Conservation (phyloP, 108 stramenopile genomes). For the Craspedostauros australis region DNA sequence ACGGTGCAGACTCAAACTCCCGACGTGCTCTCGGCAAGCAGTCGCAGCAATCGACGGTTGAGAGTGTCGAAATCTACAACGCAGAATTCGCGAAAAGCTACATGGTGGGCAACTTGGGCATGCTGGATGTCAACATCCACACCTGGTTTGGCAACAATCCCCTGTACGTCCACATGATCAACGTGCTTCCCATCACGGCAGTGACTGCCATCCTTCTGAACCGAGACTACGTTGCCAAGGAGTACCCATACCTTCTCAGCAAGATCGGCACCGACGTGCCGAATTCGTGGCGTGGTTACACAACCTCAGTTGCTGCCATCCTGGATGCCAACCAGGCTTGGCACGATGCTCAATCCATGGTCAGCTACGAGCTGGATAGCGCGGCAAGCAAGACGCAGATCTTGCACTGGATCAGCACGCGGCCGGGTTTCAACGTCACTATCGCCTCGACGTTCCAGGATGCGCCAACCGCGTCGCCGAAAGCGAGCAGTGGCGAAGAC, state of each 20-base stretch:
- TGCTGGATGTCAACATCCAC: conserved; percentile 61
- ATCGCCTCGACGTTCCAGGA: not conserved
- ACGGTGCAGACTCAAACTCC: not conserved
- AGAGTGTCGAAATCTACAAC: conserved; percentile 18
- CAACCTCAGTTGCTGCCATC: conserved; percentile 59
- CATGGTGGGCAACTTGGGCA: conserved; percentile 90
- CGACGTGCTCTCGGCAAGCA: not conserved
- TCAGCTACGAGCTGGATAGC: conserved; percentile 64
- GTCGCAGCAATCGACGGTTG: conserved; percentile 16
- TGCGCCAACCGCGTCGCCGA: not conserved
- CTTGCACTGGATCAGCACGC: conserved; percentile 60
- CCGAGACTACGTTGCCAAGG: conserved; percentile 47
- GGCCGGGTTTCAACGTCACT: conserved; percentile 43
- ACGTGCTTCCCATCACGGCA: conserved; percentile 79
- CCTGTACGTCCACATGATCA: conserved; percentile 83
- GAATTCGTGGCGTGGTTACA: conserved; percentile 78
- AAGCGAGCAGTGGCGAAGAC: not conserved
- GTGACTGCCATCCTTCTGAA: conserved; percentile 59
- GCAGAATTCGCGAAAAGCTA: conserved; percentile 52
- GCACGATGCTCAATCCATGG: conserved; percentile 54
- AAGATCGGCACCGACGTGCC: conserved; percentile 30
- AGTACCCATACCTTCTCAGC: conserved; percentile 34
- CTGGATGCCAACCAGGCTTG: conserved; percentile 66
- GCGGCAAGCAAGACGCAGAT: conserved; percentile 79
- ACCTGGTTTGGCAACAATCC: conserved; percentile 81